Conservation (phyloP, 2,329 filamentous ascomycete species). For the Fusarium torreyae region DNA sequence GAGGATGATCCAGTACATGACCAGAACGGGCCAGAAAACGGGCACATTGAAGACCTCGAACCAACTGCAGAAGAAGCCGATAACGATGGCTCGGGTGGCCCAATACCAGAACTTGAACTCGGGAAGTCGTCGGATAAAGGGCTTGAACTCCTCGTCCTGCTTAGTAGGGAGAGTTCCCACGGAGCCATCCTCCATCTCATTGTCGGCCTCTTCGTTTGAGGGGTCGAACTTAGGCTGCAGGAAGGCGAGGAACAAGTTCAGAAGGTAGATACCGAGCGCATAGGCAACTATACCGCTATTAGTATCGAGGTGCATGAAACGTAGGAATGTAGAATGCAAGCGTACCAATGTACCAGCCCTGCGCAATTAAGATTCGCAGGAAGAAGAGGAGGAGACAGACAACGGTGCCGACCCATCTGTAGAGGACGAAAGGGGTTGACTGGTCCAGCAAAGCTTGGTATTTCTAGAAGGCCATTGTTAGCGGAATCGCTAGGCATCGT, state of each 20-base stretch:
- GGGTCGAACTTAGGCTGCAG: slow-evolving; percentile 99
- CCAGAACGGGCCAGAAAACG: slow-evolving; percentile 98
- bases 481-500: slow-evolving; percentile 11
- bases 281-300: slow-evolving; percentile 81
- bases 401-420: slow-evolving; percentile 92
- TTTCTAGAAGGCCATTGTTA: slow-evolving; percentile 68
- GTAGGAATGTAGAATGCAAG: slow-evolving; percentile 15
- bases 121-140: slow-evolving; percentile 94
- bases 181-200: slow-evolving; percentile 95
- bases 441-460: slow-evolving; percentile 96
- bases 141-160: slow-evolving; percentile 96
- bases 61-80: slow-evolving; percentile 91
- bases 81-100: slow-evolving; percentile 86
- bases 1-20: slow-evolving; percentile 98
- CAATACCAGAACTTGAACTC: slow-evolving; percentile 99
- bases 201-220: slow-evolving; percentile 90
- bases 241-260: slow-evolving; percentile 99
- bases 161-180: slow-evolving; percentile 89
- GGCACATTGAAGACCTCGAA: slow-evolving; percentile 96
- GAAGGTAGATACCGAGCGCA: slow-evolving; percentile 96
- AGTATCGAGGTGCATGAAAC: slow-evolving; percentile 12
- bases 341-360: slow-evolving; percentile 98
- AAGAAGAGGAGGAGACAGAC: slow-evolving; percentile 85
- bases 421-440: slow-evolving; percentile 89
- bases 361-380: slow-evolving; percentile 88